Conservation (phyloP, 2,329 filamentous ascomycete genomes). For the Aaosphaeria arxii region DNA sequence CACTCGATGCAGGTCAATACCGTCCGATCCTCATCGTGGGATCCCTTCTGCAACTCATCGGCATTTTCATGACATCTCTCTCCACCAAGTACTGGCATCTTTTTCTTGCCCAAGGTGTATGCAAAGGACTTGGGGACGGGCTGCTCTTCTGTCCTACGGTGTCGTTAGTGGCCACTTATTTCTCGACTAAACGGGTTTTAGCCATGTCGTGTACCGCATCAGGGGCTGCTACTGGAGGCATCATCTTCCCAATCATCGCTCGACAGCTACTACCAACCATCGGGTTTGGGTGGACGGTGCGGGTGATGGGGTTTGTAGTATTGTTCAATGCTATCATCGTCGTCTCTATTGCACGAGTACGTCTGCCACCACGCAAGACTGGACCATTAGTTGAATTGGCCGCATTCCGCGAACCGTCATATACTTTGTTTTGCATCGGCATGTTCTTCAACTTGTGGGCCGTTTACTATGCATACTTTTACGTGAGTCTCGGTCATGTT, state of each 20-base stretch:
- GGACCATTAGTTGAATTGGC: constrained; percentile 34
- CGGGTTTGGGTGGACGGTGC: constrained; percentile 59
- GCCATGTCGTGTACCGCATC: constrained; percentile 57
- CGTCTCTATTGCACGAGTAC: constrained; percentile 28
- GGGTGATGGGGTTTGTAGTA: constrained; percentile 59
- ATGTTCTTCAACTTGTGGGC: constrained; percentile 27
- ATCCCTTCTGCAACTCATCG: constrained; percentile 39
- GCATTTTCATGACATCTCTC: constrained; percentile 48
- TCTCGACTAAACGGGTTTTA: constrained; percentile 51
- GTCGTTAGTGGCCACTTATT: constrained; percentile 46
- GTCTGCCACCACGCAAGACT: constrained; percentile 24
- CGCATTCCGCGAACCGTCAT: constrained; percentile 35
- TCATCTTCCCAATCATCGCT: constrained; percentile 50
- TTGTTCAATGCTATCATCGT: constrained; percentile 48
- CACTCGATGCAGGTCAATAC: constrained; percentile 49
- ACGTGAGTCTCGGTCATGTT: constrained; percentile 10
- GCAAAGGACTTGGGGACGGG: constrained; percentile 21
- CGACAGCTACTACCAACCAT: constrained; percentile 53
- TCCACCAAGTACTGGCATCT: constrained; percentile 47
- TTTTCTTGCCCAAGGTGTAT: constrained; percentile 22
- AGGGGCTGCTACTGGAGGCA: constrained; percentile 45
- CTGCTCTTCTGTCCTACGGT: constrained; percentile 16
- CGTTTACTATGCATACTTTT: constrained; percentile 41
- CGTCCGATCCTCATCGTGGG: constrained; percentile 38
- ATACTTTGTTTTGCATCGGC: constrained; percentile 24